These are phyloP conservation scores for Chalciporus sp. DNA, from an alignment of 1,284 basidiomycete species.

Conservation along the genomic window DNA sequence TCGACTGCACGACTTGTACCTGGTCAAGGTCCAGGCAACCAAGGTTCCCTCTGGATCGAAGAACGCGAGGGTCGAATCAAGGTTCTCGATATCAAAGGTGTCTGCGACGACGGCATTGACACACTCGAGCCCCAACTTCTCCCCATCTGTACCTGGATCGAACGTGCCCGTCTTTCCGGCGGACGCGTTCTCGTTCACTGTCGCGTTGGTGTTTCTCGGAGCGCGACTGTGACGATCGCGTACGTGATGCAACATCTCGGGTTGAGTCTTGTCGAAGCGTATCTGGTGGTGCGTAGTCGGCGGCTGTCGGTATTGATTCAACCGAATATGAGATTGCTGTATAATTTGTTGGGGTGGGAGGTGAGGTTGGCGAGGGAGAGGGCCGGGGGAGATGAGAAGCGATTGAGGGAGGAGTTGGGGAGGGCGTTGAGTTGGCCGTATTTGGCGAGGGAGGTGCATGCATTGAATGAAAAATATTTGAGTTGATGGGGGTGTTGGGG, in stretches of 20 bases:
- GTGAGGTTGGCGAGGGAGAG: slow-evolving; percentile 75
- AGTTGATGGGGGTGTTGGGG: slow-evolving; percentile 32
- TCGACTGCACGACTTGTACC: slow-evolving; percentile 43
- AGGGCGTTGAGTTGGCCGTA: slow-evolving; percentile 77
- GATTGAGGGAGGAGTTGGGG: slow-evolving; percentile 56
- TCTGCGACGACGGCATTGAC: slow-evolving; percentile 96
- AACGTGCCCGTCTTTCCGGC: slow-evolving; percentile 77
- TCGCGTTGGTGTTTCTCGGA: slow-evolving; percentile 91
- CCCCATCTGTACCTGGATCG: slow-evolving; percentile 92
- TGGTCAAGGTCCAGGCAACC: slow-evolving; percentile 50
- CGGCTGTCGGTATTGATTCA: slow-evolving; percentile 87
- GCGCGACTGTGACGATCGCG: slow-evolving; percentile 94
- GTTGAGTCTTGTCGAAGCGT: slow-evolving; percentile 88
- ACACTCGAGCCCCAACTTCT: slow-evolving; percentile 87
- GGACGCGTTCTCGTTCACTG: slow-evolving; percentile 96
- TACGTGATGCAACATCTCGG: slow-evolving; percentile 96
- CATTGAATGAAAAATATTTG: slow-evolving; percentile 81
- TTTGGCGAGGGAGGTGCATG: slow-evolving; percentile 76
- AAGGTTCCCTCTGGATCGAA: slow-evolving; percentile 85
- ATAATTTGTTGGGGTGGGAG: slow-evolving; percentile 94
- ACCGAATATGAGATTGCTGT: slow-evolving; percentile 91
- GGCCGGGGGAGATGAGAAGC: slow-evolving; percentile 51
- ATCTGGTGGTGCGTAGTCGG: slow-evolving; percentile 85
- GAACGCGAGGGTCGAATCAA: slow-evolving; percentile 86
- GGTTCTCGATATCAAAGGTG: slow-evolving; percentile 86